A percentile compares a stretch with the other conserved stretches of the same genome.
Evolutionary conservation across 352 stramenopile species (phyloP).

Genomic region (Vaucheria bursata): DNA sequence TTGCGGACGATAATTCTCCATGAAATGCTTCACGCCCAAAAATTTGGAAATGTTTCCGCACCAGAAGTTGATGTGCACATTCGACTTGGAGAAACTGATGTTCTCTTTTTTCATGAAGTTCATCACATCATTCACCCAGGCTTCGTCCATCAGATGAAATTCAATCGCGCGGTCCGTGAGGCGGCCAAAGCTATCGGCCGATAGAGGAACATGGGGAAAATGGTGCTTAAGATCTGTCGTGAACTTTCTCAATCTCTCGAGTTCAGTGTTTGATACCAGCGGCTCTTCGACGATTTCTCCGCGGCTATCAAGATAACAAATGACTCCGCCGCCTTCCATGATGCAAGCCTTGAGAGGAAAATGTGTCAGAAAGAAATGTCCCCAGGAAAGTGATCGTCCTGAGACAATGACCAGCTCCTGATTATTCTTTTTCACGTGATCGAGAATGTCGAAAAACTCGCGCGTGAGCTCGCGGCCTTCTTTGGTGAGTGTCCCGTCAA

Average conservation of each 20-base stretch:
- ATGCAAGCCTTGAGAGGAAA: neutral
- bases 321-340: conserved; percentile 1
- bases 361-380: neutral
- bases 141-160: neutral
- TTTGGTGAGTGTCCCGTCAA: neutral
- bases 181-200: neutral
- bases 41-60: neutral
- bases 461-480: neutral
- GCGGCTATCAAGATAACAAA: neutral
- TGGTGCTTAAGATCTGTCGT: neutral
- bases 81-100: neutral
- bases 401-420: neutral
- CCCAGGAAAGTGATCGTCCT: neutral
- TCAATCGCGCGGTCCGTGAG: neutral
- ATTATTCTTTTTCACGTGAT: neutral
- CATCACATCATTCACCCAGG: neutral
- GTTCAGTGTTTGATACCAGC: neutral
- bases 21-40: neutral
- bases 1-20: neutral
- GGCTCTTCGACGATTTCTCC: neutral
- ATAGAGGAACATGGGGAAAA: neutral
- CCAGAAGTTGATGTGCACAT: conserved; percentile 2
- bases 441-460: neutral
- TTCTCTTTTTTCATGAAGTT: neutral
- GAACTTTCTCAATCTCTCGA: neutral